Base-by-base conservation (phyloP, 1,284 basidiomycete genomes). In the Microbotryum scabiosae region DNA sequence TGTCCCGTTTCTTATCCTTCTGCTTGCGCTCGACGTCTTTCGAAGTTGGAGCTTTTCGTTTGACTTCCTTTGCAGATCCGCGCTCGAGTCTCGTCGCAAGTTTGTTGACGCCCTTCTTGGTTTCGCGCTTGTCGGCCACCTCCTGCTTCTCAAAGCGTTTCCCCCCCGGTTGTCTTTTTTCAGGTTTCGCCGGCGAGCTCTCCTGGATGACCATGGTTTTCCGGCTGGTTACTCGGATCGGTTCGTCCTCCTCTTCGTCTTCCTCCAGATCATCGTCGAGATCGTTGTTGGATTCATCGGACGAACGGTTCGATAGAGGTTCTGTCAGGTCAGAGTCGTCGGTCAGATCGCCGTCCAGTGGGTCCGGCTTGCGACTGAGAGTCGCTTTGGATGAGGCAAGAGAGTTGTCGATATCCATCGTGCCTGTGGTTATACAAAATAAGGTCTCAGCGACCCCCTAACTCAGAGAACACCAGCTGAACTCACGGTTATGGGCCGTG, bases 251-350 rank as follows among this genome's bases (percentile, higher is more conserved):
- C 45, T 62, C 63, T 50, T 57, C 57, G 20, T 60, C 54, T 20
- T 44, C 57, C 12, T 56, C 57, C n/a, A n/a, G 30, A 18, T 58
- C 57, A 45, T 60, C 58, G 21, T 63, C 63, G 18, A 51, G 44
- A 3, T 62, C 60, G 26, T 32, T 28, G 26, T 49, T 28, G 16
- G 21, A 23, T 28, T 21, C 47, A 49, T 49, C 47, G 51, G 25
- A 28, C 4, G 60, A 59, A 10, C 59, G 60, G 45, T 66, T 56
- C 54, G 69, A 66, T 18, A 71, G 54, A 32, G 69, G 69, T 48
- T 71, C 69, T 16, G 69, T 71, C 7, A 71, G 57, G 21, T 71
- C 69, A 5, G 66, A 68, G 32, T 67, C 68, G 51, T 66, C 65
- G 9, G 63, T 52, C 1, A 65, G 48, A 43, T 54, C 45, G 20